These are phyloP conservation scores for Venturia oleaginea DNA, from an alignment of 2,329 filamentous ascomycete genomes.

Conservation along the genomic window DNA sequence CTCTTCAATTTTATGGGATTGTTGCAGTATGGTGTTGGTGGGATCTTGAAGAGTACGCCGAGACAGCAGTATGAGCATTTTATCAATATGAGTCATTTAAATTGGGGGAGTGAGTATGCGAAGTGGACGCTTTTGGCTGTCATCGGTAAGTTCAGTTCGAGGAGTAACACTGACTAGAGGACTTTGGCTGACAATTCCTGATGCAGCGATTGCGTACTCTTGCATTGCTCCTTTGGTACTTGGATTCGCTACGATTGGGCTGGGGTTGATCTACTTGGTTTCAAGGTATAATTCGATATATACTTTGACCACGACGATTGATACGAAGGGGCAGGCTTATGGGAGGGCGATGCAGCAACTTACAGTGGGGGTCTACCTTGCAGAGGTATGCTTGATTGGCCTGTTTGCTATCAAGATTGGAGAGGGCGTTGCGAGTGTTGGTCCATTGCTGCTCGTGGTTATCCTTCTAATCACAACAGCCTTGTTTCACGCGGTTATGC, in stretches of 20 bases:
- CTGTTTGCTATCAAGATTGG: conserved; percentile 19
- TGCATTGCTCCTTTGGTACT: conserved; percentile 16
- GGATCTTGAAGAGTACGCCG: conserved; percentile 66
- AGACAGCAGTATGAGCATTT: conserved; percentile 30
- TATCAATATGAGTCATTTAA: conserved; percentile 24
- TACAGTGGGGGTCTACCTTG: conserved; percentile 12
- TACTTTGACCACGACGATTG: conserved; percentile 10
- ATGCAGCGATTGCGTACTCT: conserved; percentile 16
- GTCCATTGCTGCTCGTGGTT: conserved; percentile 34
- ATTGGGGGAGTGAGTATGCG: conserved; percentile 33
- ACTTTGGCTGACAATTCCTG: not conserved
- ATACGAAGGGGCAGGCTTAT: conserved; percentile 16
- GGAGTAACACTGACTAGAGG: too few species aligned
- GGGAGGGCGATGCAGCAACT: conserved; percentile 14
- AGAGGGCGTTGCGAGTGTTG: conserved; percentile 14
- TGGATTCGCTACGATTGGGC: conserved; percentile 15
- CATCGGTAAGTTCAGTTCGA: conserved; percentile 32
- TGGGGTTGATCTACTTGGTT: conserved; percentile 14
- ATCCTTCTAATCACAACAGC: conserved; percentile 31
- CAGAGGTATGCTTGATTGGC: conserved; percentile 15
- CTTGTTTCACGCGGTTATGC: conserved; percentile 27
- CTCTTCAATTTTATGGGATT: conserved; percentile 68
- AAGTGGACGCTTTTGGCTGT: conserved; percentile 33
- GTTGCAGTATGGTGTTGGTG: conserved; percentile 64
- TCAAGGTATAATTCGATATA: conserved; percentile 15